Evolutionary conservation across 2,329 filamentous ascomycete genomes (phyloP).

Genomic region (Fusarium hostae): DNA sequence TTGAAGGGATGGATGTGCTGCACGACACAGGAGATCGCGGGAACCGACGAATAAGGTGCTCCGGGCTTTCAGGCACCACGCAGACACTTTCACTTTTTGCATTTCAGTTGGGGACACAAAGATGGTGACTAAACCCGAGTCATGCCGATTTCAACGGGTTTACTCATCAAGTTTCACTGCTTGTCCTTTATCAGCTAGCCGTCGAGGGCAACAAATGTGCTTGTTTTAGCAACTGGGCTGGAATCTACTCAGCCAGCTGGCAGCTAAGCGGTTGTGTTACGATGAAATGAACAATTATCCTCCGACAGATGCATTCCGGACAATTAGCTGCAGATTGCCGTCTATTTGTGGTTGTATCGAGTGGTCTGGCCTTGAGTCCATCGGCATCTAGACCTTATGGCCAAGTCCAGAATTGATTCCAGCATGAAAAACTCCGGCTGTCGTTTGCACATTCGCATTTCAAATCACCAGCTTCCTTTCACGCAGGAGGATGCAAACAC

Average conservation of each 20-base stretch:
- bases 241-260: background rate
- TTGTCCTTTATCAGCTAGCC: background rate
- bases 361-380: constrained; percentile 24
- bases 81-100: constrained; percentile 15
- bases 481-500: background rate
- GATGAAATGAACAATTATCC: constrained; percentile 4
- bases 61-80: constrained; percentile 33
- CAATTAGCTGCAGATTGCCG: constrained; percentile 17
- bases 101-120: constrained; percentile 21
- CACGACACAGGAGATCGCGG: constrained; percentile 44
- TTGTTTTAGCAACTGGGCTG: background rate
- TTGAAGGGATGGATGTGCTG: constrained; percentile 34
- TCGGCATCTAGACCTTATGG: constrained; percentile 22
- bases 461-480: constrained; percentile 9
- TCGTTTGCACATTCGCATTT: background rate
- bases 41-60: constrained; percentile 38
- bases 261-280: constrained; percentile 12
- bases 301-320: background rate
- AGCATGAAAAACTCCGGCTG: background rate
- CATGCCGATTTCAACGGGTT: background rate
- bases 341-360: constrained; percentile 17
- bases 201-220: background rate
- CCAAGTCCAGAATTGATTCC: background rate
- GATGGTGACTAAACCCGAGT: background rate
- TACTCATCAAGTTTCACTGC: background rate